Evolutionary conservation across 2,329 filamentous ascomycete species (phyloP).

Genomic region (Calonectria naviculata): DNA sequence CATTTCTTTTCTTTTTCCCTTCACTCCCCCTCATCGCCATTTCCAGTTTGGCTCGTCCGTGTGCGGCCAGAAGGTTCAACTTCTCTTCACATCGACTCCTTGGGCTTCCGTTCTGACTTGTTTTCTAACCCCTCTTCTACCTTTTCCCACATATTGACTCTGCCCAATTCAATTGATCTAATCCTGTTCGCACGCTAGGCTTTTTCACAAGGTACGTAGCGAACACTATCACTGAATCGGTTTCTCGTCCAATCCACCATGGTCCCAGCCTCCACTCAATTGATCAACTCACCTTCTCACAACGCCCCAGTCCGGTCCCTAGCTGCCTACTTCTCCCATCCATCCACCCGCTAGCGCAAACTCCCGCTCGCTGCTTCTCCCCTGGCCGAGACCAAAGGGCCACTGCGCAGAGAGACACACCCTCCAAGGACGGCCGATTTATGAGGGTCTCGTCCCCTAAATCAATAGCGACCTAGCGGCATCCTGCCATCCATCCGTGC

Average conservation of each 20-base stretch:
- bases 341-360: slow-evolving; percentile 11
- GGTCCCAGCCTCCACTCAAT: not conserved
- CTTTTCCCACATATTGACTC: not conserved
- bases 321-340: not conserved
- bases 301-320: not conserved
- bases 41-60: not conserved
- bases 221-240: not conserved
- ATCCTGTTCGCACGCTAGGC: not conserved
- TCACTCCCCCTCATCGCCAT: not conserved
- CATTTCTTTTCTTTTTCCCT: not conserved
- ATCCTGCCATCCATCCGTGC: slow-evolving; percentile 17
- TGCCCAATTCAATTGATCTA: not conserved
- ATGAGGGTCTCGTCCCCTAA: slow-evolving; percentile 16
- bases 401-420: not conserved
- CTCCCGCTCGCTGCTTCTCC: not conserved
- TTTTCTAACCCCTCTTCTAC: not conserved
- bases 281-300: slow-evolving; percentile 10
- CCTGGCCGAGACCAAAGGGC: slow-evolving; percentile 1
- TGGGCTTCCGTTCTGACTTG: not conserved
- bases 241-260: not conserved
- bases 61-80: not conserved
- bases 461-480: slow-evolving; percentile 13
- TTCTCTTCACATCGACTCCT: not conserved
- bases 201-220: not conserved
- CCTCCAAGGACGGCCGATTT: not conserved